Evolutionary conservation across 176 grass and related monocot genomes (phyloP).

Genomic region (Aegilops speltoides): DNA sequence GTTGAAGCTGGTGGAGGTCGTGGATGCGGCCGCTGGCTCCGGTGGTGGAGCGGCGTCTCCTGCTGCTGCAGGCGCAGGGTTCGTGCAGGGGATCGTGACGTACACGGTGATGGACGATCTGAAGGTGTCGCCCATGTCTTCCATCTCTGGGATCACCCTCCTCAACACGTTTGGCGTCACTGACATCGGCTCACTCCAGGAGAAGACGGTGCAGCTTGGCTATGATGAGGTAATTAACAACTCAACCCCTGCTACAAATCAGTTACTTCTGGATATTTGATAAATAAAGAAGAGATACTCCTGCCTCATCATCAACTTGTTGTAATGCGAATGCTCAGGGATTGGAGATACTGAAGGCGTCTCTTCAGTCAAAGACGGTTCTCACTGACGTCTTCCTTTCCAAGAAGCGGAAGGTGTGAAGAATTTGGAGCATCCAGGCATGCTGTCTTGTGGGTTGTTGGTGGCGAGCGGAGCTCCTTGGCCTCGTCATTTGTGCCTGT

Average conservation of each 20-base stretch:
- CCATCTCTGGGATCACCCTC: slow-evolving; percentile 27
- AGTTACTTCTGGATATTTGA: not conserved
- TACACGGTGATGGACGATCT: slow-evolving; percentile 58
- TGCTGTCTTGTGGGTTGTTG: too few relatives aligned
- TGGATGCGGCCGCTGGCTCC: too few relatives aligned
- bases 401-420: too few relatives aligned
- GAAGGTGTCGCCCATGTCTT: slow-evolving; percentile 40
- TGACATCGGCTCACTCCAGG: slow-evolving; percentile 9
- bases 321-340: not conserved
- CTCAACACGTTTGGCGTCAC: slow-evolving; percentile 31
- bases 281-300: too few relatives aligned
- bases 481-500: too few relatives aligned
- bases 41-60: too few relatives aligned
- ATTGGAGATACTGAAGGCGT: slow-evolving; percentile 28
- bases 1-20: too few relatives aligned
- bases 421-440: too few relatives aligned
- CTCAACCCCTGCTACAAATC: not conserved
- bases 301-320: too few relatives aligned
- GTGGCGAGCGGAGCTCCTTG: too few relatives aligned
- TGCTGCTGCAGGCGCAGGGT: not conserved
- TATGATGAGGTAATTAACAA: not conserved
- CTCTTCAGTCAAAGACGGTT: slow-evolving; percentile 38
- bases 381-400: slow-evolving; percentile 38
- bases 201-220: slow-evolving; percentile 19
- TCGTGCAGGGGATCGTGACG: not conserved